A percentile compares a stretch with the other conserved stretches of the same genome.
Conservation (phyloP, 1,284 basidiomycete species). For the Sparassis latifolia region DNA sequence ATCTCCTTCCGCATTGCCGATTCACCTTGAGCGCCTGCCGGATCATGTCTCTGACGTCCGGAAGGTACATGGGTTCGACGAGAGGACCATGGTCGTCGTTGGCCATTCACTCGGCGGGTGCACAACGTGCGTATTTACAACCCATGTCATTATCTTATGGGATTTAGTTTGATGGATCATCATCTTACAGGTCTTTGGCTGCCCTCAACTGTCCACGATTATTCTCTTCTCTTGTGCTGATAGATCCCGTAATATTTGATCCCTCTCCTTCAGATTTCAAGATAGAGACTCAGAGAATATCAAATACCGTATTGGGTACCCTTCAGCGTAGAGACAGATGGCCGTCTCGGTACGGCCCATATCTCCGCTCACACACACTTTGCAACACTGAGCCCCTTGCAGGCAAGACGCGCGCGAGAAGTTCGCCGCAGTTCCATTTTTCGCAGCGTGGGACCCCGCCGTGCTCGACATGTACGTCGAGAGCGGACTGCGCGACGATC, state of each 20-base stretch:
- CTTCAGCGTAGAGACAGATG: slow-evolving; percentile 60
- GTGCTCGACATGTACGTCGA: slow-evolving; percentile 66
- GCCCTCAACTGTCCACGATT: slow-evolving; percentile 59
- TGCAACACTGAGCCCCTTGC: neutral
- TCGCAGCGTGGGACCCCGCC: slow-evolving; percentile 64
- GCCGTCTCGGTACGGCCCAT: slow-evolving; percentile 42
- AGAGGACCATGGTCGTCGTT: slow-evolving; percentile 52
- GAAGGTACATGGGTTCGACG: slow-evolving; percentile 34
- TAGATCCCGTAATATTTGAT: slow-evolving; percentile 68
- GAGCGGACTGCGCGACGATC: slow-evolving; percentile 46
- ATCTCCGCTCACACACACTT: neutral
- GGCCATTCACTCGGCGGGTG: slow-evolving; percentile 85
- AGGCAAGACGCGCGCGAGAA: slow-evolving; percentile 56
- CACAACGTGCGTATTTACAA: slow-evolving; percentile 42
- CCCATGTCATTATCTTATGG: neutral
- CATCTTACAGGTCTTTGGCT: slow-evolving; percentile 42
- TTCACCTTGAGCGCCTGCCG: slow-evolving; percentile 42
- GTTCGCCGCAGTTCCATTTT: slow-evolving; percentile 62
- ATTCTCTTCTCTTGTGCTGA: slow-evolving; percentile 67
- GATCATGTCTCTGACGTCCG: slow-evolving; percentile 34
- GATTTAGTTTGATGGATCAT: slow-evolving; percentile 1
- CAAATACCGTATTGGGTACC: too few relatives aligned
- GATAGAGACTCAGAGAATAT: too few relatives aligned
- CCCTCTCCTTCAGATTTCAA: too few relatives aligned
- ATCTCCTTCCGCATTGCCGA: slow-evolving; percentile 31